Evolutionary conservation across 2,329 filamentous ascomycete genomes (phyloP).

Genomic region (Arachnopeziza araneosa): DNA sequence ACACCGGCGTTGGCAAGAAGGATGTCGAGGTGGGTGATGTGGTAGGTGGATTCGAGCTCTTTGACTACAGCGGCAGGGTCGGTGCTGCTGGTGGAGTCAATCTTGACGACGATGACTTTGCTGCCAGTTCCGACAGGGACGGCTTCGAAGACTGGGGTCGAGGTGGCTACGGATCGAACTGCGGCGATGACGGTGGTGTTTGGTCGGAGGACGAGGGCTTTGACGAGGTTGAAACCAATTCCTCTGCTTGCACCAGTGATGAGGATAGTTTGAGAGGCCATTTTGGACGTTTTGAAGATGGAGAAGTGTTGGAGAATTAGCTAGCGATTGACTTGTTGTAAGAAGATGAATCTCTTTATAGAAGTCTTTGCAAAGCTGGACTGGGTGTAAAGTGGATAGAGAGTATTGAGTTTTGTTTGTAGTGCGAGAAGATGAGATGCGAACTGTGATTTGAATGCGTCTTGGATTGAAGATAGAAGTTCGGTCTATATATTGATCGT

Average conservation of each 20-base stretch:
- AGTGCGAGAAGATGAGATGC: too few species aligned
- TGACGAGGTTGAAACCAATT: slow-evolving; percentile 31
- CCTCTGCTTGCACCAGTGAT: slow-evolving; percentile 20
- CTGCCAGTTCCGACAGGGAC: slow-evolving; percentile 24
- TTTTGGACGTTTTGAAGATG: slow-evolving; percentile 31
- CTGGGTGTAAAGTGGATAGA: too few species aligned
- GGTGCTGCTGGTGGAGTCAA: slow-evolving; percentile 35
- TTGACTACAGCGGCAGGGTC: slow-evolving; percentile 34
- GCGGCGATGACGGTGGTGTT: slow-evolving; percentile 36
- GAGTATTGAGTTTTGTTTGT: too few species aligned
- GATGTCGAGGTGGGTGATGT: slow-evolving; percentile 41
- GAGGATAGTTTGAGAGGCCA: slow-evolving; percentile 35
- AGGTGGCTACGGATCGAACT: slow-evolving; percentile 28
- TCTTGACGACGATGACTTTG: slow-evolving; percentile 37
- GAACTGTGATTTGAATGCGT: too few species aligned
- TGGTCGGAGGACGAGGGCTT: slow-evolving; percentile 31
- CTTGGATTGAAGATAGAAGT: too few species aligned
- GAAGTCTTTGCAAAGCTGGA: neutral
- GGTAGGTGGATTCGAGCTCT: slow-evolving; percentile 27
- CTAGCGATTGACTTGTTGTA: neutral
- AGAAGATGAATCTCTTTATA: too few species aligned
- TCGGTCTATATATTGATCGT: too few species aligned
- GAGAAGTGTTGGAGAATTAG: neutral
- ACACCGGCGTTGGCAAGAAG: slow-evolving; percentile 47
- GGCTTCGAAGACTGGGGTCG: slow-evolving; percentile 25